phyloP scores from a whole-genome alignment of 441 rosid species.

The Mallotus japonicus region DNA sequence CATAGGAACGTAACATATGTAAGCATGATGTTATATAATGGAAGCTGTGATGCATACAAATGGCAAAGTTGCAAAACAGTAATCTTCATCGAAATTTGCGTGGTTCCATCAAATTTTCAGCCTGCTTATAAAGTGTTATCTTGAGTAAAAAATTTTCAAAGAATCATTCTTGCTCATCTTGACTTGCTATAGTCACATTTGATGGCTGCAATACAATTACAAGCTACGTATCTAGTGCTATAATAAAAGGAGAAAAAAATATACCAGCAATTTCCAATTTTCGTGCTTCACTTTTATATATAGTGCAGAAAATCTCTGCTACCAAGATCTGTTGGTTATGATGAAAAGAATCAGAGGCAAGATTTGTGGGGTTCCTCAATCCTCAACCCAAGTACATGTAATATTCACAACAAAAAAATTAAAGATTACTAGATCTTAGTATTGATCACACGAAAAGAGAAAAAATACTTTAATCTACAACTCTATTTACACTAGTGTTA shows the following conservation, averaged over 20 bases:
- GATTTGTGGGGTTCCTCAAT: conserved; percentile 11
- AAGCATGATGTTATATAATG: not conserved
- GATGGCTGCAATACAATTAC: conserved; percentile 9
- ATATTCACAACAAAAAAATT: too few relatives aligned
- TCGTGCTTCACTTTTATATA: not conserved
- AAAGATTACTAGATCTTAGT: too few relatives aligned
- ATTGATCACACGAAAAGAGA: too few relatives aligned
- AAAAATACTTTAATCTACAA: too few relatives aligned
- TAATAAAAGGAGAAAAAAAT: not conserved
- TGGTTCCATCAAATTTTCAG: not conserved
- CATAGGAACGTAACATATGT: not conserved
- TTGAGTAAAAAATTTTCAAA: conserved; percentile 12
- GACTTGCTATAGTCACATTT: conserved; percentile 22
- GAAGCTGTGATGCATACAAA: too few relatives aligned
- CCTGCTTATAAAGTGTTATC: not conserved
- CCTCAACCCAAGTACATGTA: not conserved
- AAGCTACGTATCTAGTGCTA: not conserved
- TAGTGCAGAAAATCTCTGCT: conserved; percentile 3
- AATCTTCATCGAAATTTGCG: not conserved
- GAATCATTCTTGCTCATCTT: conserved; percentile 19
- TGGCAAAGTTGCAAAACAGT: not conserved
- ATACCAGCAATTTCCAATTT: not conserved
- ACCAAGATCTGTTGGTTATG: not conserved
- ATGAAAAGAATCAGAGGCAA: conserved; percentile 7
- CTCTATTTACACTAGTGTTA: too few relatives aligned